Percentiles rank a stretch among this genome's conserved stretches.
Evolutionary conservation across 805 yeast genomes (phyloP).

Genomic region (Metschnikowia gelsemii): DNA sequence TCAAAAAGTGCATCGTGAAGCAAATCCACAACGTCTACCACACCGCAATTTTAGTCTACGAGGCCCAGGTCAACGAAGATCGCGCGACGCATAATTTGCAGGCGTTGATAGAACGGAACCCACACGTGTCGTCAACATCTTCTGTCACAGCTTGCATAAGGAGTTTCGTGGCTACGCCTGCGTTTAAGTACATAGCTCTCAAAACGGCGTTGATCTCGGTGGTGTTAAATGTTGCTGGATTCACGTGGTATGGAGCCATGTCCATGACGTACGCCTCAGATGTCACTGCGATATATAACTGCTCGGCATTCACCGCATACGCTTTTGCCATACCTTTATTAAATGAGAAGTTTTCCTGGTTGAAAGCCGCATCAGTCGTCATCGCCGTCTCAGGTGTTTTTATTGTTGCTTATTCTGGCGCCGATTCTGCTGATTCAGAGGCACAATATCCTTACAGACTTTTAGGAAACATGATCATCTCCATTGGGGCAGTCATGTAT

Average conservation of each 20-base stretch:
- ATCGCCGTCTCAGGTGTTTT: conserved; percentile 75
- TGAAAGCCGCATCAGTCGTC: conserved; percentile 65
- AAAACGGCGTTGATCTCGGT: conserved; percentile 48
- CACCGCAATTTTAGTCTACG: conserved; percentile 43
- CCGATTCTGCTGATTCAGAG: conserved; percentile 17
- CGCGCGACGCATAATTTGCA: conserved; percentile 33
- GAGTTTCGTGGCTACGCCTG: conserved; percentile 43
- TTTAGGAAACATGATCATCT: conserved; percentile 68
- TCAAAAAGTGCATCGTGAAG: conserved; percentile 38
- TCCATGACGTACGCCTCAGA: conserved; percentile 77
- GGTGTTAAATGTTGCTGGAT: conserved; percentile 71
- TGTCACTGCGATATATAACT: conserved; percentile 87
- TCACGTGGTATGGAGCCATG: conserved; percentile 86
- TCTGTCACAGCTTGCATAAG: conserved; percentile 33
- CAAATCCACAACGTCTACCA: conserved; percentile 46
- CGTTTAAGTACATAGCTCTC: conserved; percentile 47
- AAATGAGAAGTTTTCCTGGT: conserved; percentile 60
- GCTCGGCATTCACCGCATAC: conserved; percentile 86
- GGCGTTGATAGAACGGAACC: conserved; percentile 35
- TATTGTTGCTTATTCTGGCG: conserved; percentile 69
- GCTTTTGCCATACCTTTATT: conserved; percentile 77
- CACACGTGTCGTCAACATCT: conserved; percentile 34
- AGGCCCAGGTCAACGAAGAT: conserved; percentile 39
- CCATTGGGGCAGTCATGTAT: conserved; percentile 71
- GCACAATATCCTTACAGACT: conserved; percentile 56